Conservation (phyloP, 2,329 filamentous ascomycete genomes). For the Fusarium beomiforme region DNA sequence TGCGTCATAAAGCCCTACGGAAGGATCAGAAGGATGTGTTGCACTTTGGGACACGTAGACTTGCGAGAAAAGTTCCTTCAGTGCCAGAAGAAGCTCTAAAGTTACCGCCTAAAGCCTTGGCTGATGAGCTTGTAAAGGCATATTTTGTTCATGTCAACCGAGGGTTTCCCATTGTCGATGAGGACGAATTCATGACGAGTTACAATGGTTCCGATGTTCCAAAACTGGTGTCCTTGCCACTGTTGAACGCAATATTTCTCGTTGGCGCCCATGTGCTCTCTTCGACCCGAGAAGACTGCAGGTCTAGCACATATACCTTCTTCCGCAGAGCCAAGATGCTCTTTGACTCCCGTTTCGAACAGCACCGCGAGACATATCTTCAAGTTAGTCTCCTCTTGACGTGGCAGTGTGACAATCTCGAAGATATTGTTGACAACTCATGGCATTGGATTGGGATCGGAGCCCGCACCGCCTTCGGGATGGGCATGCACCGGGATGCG, state of each 20-base stretch:
- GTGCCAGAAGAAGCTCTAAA: slow-evolving; percentile 58
- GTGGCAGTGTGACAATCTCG: slow-evolving; percentile 65
- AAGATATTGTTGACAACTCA: slow-evolving; percentile 64
- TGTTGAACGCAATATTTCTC: slow-evolving; percentile 61
- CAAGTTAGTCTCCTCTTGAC: slow-evolving; percentile 64
- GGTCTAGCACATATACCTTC: slow-evolving; percentile 55
- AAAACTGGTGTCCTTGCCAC: slow-evolving; percentile 57
- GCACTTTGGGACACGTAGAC: slow-evolving; percentile 49
- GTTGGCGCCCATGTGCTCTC: slow-evolving; percentile 62
- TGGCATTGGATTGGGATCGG: slow-evolving; percentile 64
- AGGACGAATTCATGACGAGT: slow-evolving; percentile 60
- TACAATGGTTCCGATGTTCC: slow-evolving; percentile 57
- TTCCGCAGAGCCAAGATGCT: slow-evolving; percentile 63
- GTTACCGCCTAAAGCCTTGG: slow-evolving; percentile 58
- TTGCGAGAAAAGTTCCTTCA: slow-evolving; percentile 52
- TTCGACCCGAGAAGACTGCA: slow-evolving; percentile 52
- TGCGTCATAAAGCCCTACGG: slow-evolving; percentile 56
- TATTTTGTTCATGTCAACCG: slow-evolving; percentile 63
- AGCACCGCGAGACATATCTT: slow-evolving; percentile 63
- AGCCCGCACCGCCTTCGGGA: slow-evolving; percentile 60
- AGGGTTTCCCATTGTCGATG: slow-evolving; percentile 62
- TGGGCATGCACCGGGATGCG: slow-evolving; percentile 61
- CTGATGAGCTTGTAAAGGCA: slow-evolving; percentile 59
- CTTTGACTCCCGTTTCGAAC: slow-evolving; percentile 63
- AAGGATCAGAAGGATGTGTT: slow-evolving; percentile 41